Evolutionary conservation across 2,329 filamentous ascomycete species (phyloP), one percentile per base, ranked within the genome.

Genomic region (Sclerotinia sclerotiorum): DNA sequence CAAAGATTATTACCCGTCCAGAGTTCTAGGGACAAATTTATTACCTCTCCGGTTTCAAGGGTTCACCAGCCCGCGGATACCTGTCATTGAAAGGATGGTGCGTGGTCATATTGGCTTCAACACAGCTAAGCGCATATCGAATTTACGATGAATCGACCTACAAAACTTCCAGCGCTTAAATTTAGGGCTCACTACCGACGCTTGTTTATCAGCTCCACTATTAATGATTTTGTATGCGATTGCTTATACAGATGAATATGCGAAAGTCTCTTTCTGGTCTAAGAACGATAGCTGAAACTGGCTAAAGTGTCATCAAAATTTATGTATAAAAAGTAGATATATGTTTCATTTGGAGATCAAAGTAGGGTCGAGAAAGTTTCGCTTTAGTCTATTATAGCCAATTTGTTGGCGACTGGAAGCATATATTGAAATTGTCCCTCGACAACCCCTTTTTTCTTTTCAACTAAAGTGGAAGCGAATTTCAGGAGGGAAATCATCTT

Each of bases 41-140:
- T 8, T 7, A 49, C 10, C 8, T 46, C 11, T 46, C 44, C 5
- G 6, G 4, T 49, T 21, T n/a, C 21, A n/a, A n/a, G 3, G 46
- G 19, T 21, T 8, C 46, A 13, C 13, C 24, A 42, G 4, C 39
- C 21, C 8, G 21, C 7, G 48, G n/a, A 49, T 49, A n/a, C 10
- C 15, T 29, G 17, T 29, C 29, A 17, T 35, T 55, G 17, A n/a
- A 35, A 55, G 52, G 11, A 42, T 15, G 39, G 11, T 39, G n/a
- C n/a, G 54, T 21, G 32, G 21, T 57, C 21, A 29, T 48, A 19
- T 48, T 32, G 42, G 24, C 39, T 19, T 17, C 57, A 46, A 46
- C 21, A 27, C 19, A 46, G 46, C 24, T 60, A 60, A 60, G 57
- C 42, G 57, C 57, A 60, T 27, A 60, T 32, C 42, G 19, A 60